A percentile compares a stretch with the other conserved stretches of the same genome.
Conservation (phyloP, 2,329 filamentous ascomycete species). For the Aureobasidium zeae region DNA sequence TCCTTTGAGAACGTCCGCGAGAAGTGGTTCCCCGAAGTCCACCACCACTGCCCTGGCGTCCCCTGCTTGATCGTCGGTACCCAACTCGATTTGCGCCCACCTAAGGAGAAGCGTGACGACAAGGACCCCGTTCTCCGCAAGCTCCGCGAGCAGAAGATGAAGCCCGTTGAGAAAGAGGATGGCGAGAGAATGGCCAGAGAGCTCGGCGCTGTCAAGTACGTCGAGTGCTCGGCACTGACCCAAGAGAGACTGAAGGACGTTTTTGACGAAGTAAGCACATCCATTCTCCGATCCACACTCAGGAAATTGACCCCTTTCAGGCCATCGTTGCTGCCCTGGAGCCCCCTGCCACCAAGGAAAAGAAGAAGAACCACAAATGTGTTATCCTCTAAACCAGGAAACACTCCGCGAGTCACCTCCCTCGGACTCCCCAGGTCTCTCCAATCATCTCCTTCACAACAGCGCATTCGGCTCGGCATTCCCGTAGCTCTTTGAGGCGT, state of each 20-base stretch:
- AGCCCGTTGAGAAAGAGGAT: constrained; percentile 81
- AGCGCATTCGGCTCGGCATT: constrained; percentile 15
- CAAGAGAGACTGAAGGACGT: constrained; percentile 99
- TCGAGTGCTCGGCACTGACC: constrained; percentile 94
- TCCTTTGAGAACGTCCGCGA: constrained; percentile 99
- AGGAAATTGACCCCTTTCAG: constrained; percentile 38
- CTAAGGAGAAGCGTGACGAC: constrained; percentile 16
- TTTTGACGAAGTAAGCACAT: constrained; percentile 77
- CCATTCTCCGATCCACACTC: background rate
- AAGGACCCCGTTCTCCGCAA: constrained; percentile 68
- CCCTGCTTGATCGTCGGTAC: constrained; percentile 97
- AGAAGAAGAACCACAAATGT: constrained; percentile 30
- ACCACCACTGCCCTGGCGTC: constrained; percentile 96
- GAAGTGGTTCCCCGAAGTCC: constrained; percentile 98
- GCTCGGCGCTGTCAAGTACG: constrained; percentile 94
- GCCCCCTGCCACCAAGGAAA: constrained; percentile 56
- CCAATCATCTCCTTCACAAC: constrained; percentile 7
- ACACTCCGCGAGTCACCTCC: background rate
- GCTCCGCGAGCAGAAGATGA: constrained; percentile 91
- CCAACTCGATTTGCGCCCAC: constrained; percentile 69
- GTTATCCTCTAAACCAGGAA: constrained; percentile 27
- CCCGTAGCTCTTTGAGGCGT: constrained; percentile 9
- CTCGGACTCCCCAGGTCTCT: background rate
- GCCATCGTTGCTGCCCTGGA: constrained; percentile 93
- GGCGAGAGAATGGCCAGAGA: constrained; percentile 96